Conservation (phyloP, 73 alveolate genomes). For the Symbiodinium pilosum region DNA sequence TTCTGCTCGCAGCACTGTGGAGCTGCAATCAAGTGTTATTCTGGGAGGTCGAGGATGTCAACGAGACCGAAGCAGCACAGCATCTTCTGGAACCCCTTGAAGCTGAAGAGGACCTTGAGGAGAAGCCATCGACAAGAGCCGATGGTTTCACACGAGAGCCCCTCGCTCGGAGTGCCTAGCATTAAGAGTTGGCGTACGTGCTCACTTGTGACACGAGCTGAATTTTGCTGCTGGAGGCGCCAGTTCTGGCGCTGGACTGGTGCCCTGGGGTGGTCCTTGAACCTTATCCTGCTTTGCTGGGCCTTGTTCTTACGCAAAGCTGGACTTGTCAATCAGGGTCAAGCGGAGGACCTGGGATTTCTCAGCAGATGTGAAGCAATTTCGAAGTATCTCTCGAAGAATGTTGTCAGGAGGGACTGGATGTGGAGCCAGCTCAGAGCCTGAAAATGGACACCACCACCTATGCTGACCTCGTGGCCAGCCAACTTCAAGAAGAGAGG, state of each 20-base stretch:
- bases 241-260: constrained; percentile 94
- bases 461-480: constrained; percentile 72
- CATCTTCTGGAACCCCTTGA: background rate
- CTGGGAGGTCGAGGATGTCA: no score
- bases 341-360: background rate
- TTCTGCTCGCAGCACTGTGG: no score
- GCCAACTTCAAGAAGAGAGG: constrained; percentile 71
- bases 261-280: constrained; percentile 78
- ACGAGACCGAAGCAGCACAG: background rate
- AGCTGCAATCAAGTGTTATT: no score
- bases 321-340: constrained; percentile 56
- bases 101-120: background rate
- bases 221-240: no score
- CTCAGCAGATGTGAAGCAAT: no score
- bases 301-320: constrained; percentile 75
- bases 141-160: background rate
- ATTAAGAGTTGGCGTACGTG: no score
- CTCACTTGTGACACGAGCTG: no score
- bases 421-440: constrained; percentile 21
- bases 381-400: no score
- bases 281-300: constrained; percentile 86
- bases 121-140: background rate
- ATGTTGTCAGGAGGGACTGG: background rate
- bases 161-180: background rate
- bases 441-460: constrained; percentile 49